Conservation (phyloP, 768 basidiomycete genomes). For the Kwoniella dejecticola region DNA sequence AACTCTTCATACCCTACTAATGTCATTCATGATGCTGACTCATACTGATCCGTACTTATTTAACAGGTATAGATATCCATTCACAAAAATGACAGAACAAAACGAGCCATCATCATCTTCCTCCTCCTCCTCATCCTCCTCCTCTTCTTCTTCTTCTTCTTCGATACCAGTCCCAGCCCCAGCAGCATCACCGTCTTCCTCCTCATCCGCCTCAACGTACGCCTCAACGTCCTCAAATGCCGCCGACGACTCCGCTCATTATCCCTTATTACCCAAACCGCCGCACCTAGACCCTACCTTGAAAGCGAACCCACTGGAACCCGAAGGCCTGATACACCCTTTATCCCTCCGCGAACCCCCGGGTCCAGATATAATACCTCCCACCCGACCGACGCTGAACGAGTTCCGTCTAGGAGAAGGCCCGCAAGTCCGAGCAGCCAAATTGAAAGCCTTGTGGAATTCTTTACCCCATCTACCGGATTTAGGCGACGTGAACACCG, state of each 20-base stretch:
- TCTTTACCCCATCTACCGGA: conserved; percentile 44
- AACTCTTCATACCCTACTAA: too few relatives aligned
- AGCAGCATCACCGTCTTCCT: conserved; percentile 22
- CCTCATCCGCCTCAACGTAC: conserved; percentile 28
- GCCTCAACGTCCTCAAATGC: conserved; percentile 15
- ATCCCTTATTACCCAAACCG: conserved; percentile 21
- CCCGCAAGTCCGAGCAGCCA: conserved; percentile 41
- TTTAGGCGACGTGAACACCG: neutral
- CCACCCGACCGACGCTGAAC: conserved; percentile 41
- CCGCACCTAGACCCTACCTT: conserved; percentile 20
- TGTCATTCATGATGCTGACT: too few relatives aligned
- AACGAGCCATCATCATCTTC: conserved; percentile 18
- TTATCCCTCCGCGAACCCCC: conserved; percentile 49
- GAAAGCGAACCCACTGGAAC: conserved; percentile 31
- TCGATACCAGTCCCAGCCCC: too few relatives aligned
- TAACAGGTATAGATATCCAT: too few relatives aligned
- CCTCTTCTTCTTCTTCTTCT: conserved; percentile 13
- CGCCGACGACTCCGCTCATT: too few relatives aligned
- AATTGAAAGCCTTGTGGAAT: conserved; percentile 53
- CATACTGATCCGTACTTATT: too few relatives aligned
- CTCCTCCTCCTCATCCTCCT: conserved; percentile 10
- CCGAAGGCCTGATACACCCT: conserved; percentile 21
- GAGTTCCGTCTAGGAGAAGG: conserved; percentile 54
- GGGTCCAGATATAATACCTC: conserved; percentile 40
- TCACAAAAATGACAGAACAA: conserved; percentile 20